Base-by-base conservation (phyloP, 768 basidiomycete genomes). In the Hypsizygus marmoreus region DNA sequence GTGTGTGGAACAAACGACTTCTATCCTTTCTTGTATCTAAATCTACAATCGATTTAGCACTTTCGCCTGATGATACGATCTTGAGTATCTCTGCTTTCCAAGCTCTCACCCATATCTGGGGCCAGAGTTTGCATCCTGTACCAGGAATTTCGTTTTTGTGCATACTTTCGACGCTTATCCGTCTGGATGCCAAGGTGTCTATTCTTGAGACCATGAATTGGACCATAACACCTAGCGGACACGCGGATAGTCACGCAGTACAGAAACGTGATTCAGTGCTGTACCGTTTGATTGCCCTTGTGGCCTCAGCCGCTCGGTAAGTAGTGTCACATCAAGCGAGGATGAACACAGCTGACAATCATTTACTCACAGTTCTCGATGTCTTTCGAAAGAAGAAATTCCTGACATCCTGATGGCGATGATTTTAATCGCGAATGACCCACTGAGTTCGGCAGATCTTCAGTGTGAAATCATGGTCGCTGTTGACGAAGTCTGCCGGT, bases 341-440 rank as follows among this genome's bases (percentile, higher is more conserved):
- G 24, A 35, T 17, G 23, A 1, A 25, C 23, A 17, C 44, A 14
- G 42, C 16, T 60, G 22, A 25, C 43, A 6, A 16, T 29, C 39
- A 26, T 29, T 53, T 12, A 6, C 23, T 12, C 6, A 12, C 24
- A 75, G 71, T 40, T 68, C 69, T 36, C 56, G 65, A 37, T 63
- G 59, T 40, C 57, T 78, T 12, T 50, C 55, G 13, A 33, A 43
- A 6, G 57, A 66, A 4, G 80, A 84, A 16, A 55, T 76, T 1
- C 70, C 77, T 10, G 72, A 80, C 45, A 57, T 83, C 16, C 52
- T 84, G 6, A 51, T 80, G 38, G 62, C 70, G 2, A 53, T 90
- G 31, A 49, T 83, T 4, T 63, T 84, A 2, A 59, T 89, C 20
- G 82, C 71, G 2, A 72, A 86, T 49, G 87, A 89, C 53, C 60